A percentile compares a stretch with the other conserved stretches of the same genome.
These are phyloP conservation scores for Lactifluus echinatus DNA, from an alignment of 768 basidiomycete species.

Conservation along the genomic window DNA sequence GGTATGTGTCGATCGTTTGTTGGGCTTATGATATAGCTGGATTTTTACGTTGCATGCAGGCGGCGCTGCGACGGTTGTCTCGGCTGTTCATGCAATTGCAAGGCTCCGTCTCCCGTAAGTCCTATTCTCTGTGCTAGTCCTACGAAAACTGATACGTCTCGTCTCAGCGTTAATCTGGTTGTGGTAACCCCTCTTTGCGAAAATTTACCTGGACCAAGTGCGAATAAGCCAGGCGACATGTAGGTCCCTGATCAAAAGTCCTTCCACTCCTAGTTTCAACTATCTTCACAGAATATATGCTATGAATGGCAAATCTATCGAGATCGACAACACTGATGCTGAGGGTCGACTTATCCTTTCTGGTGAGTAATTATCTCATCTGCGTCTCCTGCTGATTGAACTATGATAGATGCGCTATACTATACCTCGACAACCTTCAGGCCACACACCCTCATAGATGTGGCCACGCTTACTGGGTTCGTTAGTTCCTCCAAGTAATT, in stretches of 20 bases:
- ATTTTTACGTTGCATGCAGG: conserved; percentile 30
- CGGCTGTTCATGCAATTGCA: conserved; percentile 69
- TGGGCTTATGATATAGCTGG: background rate
- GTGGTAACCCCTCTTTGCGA: conserved; percentile 69
- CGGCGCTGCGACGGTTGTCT: conserved; percentile 72
- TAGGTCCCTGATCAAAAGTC: conserved; percentile 28
- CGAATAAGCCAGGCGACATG: conserved; percentile 79
- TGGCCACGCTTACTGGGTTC: conserved; percentile 79
- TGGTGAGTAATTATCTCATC: conserved; percentile 32
- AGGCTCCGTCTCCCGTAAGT: conserved; percentile 72
- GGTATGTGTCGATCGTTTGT: conserved; percentile 33
- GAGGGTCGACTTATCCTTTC: conserved; percentile 73
- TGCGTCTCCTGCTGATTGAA: background rate
- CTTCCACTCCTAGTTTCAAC: background rate
- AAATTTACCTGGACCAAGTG: conserved; percentile 69
- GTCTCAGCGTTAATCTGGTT: conserved; percentile 61
- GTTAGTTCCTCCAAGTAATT: conserved; percentile 9
- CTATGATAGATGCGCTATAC: conserved; percentile 64
- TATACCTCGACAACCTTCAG: conserved; percentile 71
- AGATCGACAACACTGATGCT: conserved; percentile 84
- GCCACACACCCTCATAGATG: conserved; percentile 77
- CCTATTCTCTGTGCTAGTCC: background rate
- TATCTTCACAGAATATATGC: conserved; percentile 51
- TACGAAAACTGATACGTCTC: background rate
- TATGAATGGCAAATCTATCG: conserved; percentile 83